Percentiles rank a stretch among this genome's conserved stretches.
phyloP scores from a whole-genome alignment of 306 rosid genomes.

The Cucumis hystrix region DNA sequence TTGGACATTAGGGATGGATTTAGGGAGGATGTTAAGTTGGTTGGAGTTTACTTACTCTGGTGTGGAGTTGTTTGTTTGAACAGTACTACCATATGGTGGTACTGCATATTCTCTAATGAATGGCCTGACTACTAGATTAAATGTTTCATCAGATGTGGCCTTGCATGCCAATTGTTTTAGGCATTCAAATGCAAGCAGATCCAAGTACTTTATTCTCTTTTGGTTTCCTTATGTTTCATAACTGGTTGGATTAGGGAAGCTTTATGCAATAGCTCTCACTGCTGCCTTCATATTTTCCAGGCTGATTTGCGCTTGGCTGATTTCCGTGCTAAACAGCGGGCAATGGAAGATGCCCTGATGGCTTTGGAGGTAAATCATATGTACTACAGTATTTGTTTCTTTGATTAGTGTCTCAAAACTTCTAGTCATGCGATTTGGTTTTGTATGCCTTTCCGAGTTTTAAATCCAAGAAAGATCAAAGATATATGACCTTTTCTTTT shows the following conservation, averaged over 20 bases:
- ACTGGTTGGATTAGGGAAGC: not conserved
- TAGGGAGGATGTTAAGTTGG: not conserved
- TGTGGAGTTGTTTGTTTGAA: not conserved
- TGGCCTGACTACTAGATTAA: not conserved
- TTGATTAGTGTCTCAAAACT: not conserved
- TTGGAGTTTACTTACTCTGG: not conserved
- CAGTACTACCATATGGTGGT: not conserved
- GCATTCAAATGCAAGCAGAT: not conserved
- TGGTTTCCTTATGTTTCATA: not conserved
- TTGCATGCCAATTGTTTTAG: not conserved
- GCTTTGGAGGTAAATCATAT: constrained; percentile 62
- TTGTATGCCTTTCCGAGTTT: not conserved
- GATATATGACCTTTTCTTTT: not conserved
- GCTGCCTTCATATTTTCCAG: constrained; percentile 27
- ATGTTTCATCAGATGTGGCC: not conserved
- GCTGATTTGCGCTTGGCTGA: constrained; percentile 92
- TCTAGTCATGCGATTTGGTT: not conserved
- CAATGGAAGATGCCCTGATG: constrained; percentile 88
- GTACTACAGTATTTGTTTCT: not conserved
- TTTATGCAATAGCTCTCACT: constrained; percentile 5
- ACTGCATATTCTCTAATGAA: not conserved
- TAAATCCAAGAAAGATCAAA: not conserved
- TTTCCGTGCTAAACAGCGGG: constrained; percentile 82
- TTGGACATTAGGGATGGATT: not conserved
- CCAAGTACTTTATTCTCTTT: not conserved